phyloP scores from a whole-genome alignment of 805 yeast genomes.

The Grigorovia jiainica region DNA sequence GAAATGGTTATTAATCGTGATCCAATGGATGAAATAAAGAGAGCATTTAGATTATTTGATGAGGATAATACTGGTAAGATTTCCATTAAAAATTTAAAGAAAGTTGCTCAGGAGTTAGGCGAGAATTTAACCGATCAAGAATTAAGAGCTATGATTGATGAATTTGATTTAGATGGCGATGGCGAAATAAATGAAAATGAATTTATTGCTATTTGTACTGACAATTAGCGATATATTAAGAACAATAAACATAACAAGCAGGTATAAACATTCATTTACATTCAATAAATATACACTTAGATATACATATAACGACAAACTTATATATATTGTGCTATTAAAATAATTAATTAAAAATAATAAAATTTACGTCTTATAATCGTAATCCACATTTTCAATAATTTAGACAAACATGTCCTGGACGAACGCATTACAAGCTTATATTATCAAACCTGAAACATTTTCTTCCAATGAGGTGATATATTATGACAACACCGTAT shows the following conservation, averaged over 20 bases:
- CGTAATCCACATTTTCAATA: too few species aligned
- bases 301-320: neutral
- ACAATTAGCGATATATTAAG: conserved; percentile 31
- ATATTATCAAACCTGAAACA: conserved; percentile 39
- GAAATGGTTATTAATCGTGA: conserved; percentile 78
- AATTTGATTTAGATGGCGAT: conserved; percentile 91
- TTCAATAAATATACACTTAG: neutral
- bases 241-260: too few species aligned
- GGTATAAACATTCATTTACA: neutral
- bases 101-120: conserved; percentile 88
- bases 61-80: conserved; percentile 84
- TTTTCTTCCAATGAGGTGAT: conserved; percentile 32
- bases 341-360: too few species aligned
- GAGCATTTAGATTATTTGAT: conserved; percentile 86
- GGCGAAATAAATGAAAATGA: conserved; percentile 91
- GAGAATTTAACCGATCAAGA: conserved; percentile 90
- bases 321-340: too few species aligned
- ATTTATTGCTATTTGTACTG: conserved; percentile 81
- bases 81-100: conserved; percentile 66
- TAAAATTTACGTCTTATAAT: too few species aligned
- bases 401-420: conserved; percentile 34
- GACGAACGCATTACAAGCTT: conserved; percentile 38
- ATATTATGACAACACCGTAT: conserved; percentile 41
- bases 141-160: conserved; percentile 92
- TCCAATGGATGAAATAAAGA: conserved; percentile 81